Base-by-base conservation (phyloP, 176 grass and related monocot species). In the Tillandsia leiboldiana region DNA sequence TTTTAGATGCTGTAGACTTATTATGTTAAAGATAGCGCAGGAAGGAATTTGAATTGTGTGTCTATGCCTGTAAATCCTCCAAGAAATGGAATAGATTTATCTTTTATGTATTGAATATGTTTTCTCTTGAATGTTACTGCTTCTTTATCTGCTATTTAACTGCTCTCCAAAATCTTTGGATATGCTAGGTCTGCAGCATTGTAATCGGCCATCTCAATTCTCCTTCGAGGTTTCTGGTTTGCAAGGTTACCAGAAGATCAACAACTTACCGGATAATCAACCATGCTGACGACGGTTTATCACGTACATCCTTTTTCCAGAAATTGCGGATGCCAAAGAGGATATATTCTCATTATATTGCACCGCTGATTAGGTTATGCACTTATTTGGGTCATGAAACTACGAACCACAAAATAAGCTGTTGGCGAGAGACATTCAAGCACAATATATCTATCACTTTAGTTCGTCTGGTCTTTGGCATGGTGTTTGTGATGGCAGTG, bases 401-500 rank as follows among this genome's bases (percentile, higher is more conserved):
- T 26, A 84, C 79, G 29, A 65, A 65, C 59, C 33, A 66, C 12
- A 66, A 62, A 47, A 22, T 42, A 23, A 48, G 10, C 9, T 20
- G 20, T 64, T 78, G 26, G 63, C 72, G 51, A 67, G 75, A 63
- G 49, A 65, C 51, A 65, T 86, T 72, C 72, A 90, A 75, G 75
- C 78, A 85, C 20, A 66, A 68, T 12, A 15, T 86, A 53, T 78
- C 77, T 2, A 57, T 70, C 72, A 69, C 66, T 66, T 80, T 90
- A 0, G 69, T 78, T 49, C 87, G 76, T 5, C 28, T 78, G 9
- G 50, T 90, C 33, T 61, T 83, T 22, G 79, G 84, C 23, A 56
- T 80, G 48, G 79, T 87, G 53, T 85, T 87, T 2, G 50, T 85
- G 10, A 81, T 87, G 72, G 83, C 84, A 11, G 58, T 96, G n/a